phyloP scores from a whole-genome alignment of 2,329 filamentous ascomycete species.

The Aotearoamyces nothofagi region DNA sequence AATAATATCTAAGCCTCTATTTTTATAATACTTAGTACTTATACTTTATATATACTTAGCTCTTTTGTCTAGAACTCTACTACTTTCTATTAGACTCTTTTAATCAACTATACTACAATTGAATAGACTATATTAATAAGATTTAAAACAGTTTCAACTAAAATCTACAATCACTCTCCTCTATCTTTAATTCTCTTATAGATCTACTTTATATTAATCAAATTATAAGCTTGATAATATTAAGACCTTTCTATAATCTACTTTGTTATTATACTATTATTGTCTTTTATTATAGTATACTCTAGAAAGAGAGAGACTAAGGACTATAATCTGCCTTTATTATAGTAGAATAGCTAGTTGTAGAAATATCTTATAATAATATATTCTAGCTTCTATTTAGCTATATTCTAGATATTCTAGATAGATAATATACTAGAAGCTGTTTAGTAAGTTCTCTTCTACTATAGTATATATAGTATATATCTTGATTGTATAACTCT shows the following conservation, averaged over 20 bases:
- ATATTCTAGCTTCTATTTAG: not conserved
- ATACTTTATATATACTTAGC: not conserved
- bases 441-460: not conserved
- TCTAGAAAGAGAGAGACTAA: not conserved
- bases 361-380: constrained; percentile 1
- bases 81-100: not conserved
- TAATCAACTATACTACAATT: not conserved
- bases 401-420: not conserved
- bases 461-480: not conserved
- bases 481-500: constrained; percentile 1
- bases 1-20: not conserved
- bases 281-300: no score
- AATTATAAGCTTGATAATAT: not conserved
- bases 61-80: constrained; percentile 1
- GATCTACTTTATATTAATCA: not conserved
- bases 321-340: not conserved
- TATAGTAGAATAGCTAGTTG: not conserved
- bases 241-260: constrained; percentile 1
- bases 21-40: no score
- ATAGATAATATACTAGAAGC: constrained; percentile 1
- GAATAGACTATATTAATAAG: not conserved
- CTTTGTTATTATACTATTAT: constrained; percentile 1
- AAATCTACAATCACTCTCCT: constrained; percentile 1
- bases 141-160: not conserved
- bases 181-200: not conserved